These are phyloP conservation scores for Zasmidium cellare DNA, from an alignment of 2,329 filamentous ascomycete species.

Conservation along the genomic window DNA sequence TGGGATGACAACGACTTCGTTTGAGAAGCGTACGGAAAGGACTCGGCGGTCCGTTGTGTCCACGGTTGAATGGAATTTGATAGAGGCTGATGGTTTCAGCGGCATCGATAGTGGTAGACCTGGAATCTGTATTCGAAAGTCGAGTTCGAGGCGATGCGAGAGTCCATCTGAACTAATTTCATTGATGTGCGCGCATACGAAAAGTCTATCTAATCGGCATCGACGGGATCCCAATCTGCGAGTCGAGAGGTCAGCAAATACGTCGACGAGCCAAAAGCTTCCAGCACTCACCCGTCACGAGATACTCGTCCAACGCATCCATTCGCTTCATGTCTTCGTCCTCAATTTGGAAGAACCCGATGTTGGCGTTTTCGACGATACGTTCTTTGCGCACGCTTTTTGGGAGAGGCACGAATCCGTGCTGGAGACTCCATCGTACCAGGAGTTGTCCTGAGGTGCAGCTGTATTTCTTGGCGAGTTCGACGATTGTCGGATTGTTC, in stretches of 20 bases:
- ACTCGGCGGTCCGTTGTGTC: not conserved
- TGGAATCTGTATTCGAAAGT: not conserved
- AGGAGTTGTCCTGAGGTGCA: slow-evolving; percentile 73
- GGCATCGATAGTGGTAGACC: not conserved
- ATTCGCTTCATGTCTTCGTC: slow-evolving; percentile 63
- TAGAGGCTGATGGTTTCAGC: not conserved
- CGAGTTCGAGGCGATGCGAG: not conserved
- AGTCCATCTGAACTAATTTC: not conserved
- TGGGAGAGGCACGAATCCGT: slow-evolving; percentile 70
- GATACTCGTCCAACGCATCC: slow-evolving; percentile 68
- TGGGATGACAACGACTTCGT: not conserved
- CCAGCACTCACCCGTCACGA: slow-evolving; percentile 66
- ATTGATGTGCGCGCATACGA: not conserved
- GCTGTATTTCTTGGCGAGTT: slow-evolving; percentile 65
- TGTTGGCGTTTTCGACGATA: slow-evolving; percentile 64
- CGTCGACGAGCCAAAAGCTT: not conserved
- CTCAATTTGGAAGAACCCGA: slow-evolving; percentile 62
- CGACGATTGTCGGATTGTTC: slow-evolving; percentile 62
- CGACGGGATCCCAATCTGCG: slow-evolving; percentile 37
- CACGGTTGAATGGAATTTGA: too few relatives aligned
- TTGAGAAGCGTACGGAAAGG: not conserved
- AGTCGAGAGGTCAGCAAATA: slow-evolving; percentile 11
- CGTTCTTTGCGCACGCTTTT: slow-evolving; percentile 67
- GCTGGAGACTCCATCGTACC: slow-evolving; percentile 76
- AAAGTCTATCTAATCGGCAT: slow-evolving; percentile 23